These are phyloP conservation scores for Scedosporium apiospermum DNA, from an alignment of 2,329 filamentous ascomycete genomes.

Conservation along the genomic window DNA sequence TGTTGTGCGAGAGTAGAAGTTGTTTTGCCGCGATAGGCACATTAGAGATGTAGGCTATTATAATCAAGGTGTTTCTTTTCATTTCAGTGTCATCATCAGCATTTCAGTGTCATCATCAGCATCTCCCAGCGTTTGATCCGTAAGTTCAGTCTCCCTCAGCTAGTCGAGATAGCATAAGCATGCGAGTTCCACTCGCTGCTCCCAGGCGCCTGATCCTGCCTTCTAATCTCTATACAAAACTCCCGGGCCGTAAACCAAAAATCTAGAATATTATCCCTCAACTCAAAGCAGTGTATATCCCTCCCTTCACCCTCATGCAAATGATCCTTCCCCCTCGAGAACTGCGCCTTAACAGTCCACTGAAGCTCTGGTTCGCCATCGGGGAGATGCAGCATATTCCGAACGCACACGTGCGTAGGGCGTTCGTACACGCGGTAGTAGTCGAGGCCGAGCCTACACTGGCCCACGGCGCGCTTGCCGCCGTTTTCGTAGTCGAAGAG, in stretches of 20 bases:
- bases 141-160: background rate
- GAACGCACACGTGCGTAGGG: background rate
- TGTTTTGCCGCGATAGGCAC: background rate
- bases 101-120: too few species aligned
- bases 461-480: background rate
- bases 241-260: background rate
- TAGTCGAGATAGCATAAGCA: background rate
- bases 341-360: background rate
- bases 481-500: conserved; percentile 4
- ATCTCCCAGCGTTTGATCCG: too few species aligned
- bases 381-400: background rate
- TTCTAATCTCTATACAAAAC: background rate
- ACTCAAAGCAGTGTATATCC: background rate
- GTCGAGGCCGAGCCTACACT: background rate
- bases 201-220: background rate
- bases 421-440: background rate
- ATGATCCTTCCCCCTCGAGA: background rate
- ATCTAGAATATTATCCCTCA: background rate
- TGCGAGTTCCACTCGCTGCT: background rate
- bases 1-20: background rate
- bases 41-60: background rate
- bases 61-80: background rate
- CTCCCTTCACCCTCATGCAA: background rate
- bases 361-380: background rate
- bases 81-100: too few species aligned